Evolutionary conservation across 225 moss, liverwort and hornwort genomes (phyloP).

Genomic region (Pseudoscleropodium purum): DNA sequence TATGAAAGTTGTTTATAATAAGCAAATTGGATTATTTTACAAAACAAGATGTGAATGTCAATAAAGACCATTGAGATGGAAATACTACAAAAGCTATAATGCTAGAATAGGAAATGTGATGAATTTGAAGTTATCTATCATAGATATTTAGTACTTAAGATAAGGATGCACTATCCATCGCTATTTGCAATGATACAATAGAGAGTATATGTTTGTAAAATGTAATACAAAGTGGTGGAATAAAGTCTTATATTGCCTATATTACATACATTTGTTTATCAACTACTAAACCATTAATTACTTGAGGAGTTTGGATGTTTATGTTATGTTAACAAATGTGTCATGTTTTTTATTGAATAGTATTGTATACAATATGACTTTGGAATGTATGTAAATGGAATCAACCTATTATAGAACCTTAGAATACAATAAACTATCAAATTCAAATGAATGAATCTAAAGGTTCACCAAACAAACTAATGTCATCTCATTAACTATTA

Average conservation of each 20-base stretch:
- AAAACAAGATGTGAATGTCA: not conserved
- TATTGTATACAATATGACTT: not conserved
- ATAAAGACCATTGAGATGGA: not conserved
- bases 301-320: not conserved
- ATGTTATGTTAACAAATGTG: not conserved
- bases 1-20: not conserved
- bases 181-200: not conserved
- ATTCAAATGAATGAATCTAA: not conserved
- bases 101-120: not conserved
- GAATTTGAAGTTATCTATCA: not conserved
- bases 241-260: not conserved
- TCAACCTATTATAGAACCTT: not conserved
- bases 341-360: fast-evolving
- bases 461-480: too few relatives aligned
- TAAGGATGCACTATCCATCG: fast-evolving
- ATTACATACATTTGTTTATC: not conserved
- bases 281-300: not conserved
- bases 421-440: not conserved
- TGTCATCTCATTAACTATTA: not conserved
- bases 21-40: not conserved
- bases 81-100: not conserved
- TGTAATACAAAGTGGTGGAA: not conserved
- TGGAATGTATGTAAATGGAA: fast-evolving
- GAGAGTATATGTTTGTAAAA: not conserved
- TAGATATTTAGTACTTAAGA: not conserved